phyloP scores from a whole-genome alignment of 352 stramenopile genomes.

The Paralagenidium karlingii region DNA sequence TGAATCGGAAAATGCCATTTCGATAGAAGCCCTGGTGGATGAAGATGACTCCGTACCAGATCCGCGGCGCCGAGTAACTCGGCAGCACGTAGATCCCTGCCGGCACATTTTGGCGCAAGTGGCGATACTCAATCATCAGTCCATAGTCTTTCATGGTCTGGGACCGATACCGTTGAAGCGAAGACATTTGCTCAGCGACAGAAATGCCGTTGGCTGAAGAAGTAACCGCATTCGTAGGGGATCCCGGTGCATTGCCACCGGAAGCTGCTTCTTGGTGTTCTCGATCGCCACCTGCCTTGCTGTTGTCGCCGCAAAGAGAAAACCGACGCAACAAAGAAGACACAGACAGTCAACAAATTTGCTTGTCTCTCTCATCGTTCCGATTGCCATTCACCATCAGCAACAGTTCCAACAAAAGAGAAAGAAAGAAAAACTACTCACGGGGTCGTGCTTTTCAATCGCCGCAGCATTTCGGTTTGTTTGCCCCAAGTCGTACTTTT shows the following conservation, averaged over 20 bases:
- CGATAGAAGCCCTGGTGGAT: conserved; percentile 90
- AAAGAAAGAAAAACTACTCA: no score
- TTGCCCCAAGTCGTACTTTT: background rate
- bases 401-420: no score
- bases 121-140: conserved; percentile 97
- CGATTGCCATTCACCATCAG: no score
- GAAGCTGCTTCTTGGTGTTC: no score
- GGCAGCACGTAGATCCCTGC: conserved; percentile 93
- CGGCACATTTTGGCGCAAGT: conserved; percentile 89
- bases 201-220: background rate
- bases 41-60: conserved; percentile 95
- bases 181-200: conserved; percentile 46
- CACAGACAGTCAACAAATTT: no score
- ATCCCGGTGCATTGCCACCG: no score
- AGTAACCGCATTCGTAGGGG: no score
- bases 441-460: conserved; percentile 54
- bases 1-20: conserved; percentile 97
- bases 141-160: conserved; percentile 92
- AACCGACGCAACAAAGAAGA: no score
- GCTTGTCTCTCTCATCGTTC: no score
- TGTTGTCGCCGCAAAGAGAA: no score
- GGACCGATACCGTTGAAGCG: conserved; percentile 69
- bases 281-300: no score
- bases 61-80: conserved; percentile 83
- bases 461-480: conserved; percentile 32